Evolutionary conservation across 2,329 filamentous ascomycete genomes (phyloP).

Genomic region (Talaromyces sp.): DNA sequence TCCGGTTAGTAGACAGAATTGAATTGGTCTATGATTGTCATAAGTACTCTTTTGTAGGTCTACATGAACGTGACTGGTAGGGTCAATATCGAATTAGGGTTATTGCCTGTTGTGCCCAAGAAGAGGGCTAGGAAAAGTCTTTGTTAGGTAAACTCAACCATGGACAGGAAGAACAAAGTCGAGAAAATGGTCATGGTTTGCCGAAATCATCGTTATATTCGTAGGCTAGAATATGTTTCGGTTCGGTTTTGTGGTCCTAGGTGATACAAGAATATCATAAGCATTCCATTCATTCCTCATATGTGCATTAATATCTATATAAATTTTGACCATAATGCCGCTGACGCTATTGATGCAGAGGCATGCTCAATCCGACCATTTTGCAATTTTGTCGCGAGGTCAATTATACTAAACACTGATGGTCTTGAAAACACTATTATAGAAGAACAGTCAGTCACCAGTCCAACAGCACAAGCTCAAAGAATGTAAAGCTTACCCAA

Average conservation of each 20-base stretch:
- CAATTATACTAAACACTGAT: constrained; percentile 62
- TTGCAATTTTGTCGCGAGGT: background rate
- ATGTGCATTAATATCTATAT: constrained; percentile 15
- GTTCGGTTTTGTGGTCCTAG: background rate
- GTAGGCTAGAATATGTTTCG: background rate
- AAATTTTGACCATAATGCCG: background rate
- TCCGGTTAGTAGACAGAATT: background rate
- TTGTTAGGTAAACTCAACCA: background rate
- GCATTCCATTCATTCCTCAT: constrained; percentile 2
- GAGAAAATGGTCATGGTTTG: background rate
- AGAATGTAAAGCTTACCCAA: constrained; percentile 52
- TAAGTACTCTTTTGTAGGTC: background rate
- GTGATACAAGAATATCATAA: background rate
- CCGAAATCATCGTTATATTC: too few relatives aligned
- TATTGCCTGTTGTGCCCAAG: background rate
- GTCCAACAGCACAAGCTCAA: background rate
- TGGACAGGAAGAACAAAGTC: background rate
- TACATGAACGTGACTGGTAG: background rate
- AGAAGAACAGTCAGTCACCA: constrained; percentile 20
- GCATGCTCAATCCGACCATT: background rate
- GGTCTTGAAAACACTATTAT: constrained; percentile 68
- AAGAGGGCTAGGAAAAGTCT: background rate
- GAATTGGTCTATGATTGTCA: background rate
- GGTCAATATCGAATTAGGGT: background rate
- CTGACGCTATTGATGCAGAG: background rate